Percentiles rank a stretch among this genome's conserved stretches.
Conservation (phyloP, 208 protist genomes). For the Wallacemonas sp. region DNA sequence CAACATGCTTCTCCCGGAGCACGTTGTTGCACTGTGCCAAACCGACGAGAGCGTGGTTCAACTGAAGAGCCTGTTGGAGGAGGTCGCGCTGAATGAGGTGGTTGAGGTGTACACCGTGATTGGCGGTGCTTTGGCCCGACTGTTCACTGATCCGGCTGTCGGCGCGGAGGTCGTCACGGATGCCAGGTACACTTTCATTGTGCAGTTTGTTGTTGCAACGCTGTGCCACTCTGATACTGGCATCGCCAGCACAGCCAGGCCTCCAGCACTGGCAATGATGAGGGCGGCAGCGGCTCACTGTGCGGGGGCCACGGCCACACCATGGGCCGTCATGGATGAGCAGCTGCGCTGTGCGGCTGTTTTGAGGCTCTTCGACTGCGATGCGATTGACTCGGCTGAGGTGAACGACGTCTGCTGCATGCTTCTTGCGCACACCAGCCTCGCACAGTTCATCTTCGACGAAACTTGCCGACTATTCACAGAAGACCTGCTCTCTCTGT, state of each 20-base stretch:
- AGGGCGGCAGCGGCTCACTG: constrained; percentile 16
- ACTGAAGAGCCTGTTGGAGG: constrained; percentile 33
- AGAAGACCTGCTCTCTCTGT: constrained; percentile 61
- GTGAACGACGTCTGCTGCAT: constrained; percentile 48
- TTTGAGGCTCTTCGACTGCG: constrained; percentile 77
- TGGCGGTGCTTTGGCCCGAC: constrained; percentile 24
- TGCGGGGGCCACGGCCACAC: constrained; percentile 9
- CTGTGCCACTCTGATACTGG: constrained; percentile 21
- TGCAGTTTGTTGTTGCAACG: constrained; percentile 4
- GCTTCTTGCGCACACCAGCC: constrained; percentile 40
- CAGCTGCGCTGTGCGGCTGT: constrained; percentile 48
- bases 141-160: constrained; percentile 21
- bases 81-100: constrained; percentile 43
- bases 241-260: constrained; percentile 24
- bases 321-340: constrained; percentile 41
- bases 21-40: constrained; percentile 22
- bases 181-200: background rate
- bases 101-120: constrained; percentile 56
- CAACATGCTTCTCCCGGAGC: constrained; percentile 23
- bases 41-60: background rate
- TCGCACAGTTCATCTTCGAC: constrained; percentile 48
- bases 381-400: constrained; percentile 38
- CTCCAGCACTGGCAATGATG: constrained; percentile 27
- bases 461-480: constrained; percentile 50
- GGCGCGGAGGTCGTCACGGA: constrained; percentile 1